Conservation (phyloP, 1,284 basidiomycete species). For the Exobasidium rhododendri region DNA sequence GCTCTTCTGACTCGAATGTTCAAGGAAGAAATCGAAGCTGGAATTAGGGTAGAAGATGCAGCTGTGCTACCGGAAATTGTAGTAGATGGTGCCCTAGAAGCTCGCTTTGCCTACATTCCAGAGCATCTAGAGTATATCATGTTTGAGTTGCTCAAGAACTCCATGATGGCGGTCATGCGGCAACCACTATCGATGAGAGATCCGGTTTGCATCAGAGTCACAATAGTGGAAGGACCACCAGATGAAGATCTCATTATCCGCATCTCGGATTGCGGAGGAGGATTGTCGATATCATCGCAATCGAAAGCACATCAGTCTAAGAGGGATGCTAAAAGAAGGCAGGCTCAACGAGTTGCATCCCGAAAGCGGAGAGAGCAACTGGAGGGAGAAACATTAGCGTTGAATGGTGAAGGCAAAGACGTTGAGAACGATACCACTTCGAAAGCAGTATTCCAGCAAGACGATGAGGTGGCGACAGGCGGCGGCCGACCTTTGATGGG, state of each 20-base stretch:
- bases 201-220: slow-evolving; percentile 33
- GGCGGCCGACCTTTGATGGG: slow-evolving; percentile 22
- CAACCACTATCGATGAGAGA: slow-evolving; percentile 22
- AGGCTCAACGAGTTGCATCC: neutral
- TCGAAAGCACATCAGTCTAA: neutral
- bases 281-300: slow-evolving; percentile 11
- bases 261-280: slow-evolving; percentile 42
- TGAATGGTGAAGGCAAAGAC: neutral
- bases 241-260: slow-evolving; percentile 51
- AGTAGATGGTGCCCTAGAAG: slow-evolving; percentile 71
- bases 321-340: neutral
- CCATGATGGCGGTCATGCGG: slow-evolving; percentile 42
- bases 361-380: slow-evolving; percentile 5
- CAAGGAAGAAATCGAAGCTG: slow-evolving; percentile 57
- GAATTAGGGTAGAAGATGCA: slow-evolving; percentile 4
- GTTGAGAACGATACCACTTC: neutral
- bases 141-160: slow-evolving; percentile 84
- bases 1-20: slow-evolving; percentile 67
- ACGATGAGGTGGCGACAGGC: neutral
- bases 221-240: slow-evolving; percentile 47
- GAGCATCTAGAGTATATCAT: slow-evolving; percentile 84
- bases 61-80: slow-evolving; percentile 64
- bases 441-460: slow-evolving; percentile 2
- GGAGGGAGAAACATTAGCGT: neutral
- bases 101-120: slow-evolving; percentile 76